Evolutionary conservation across 306 rosid species (phyloP), one percentile per base, ranked within the genome.

Genomic region (Corylus heterophylla): DNA sequence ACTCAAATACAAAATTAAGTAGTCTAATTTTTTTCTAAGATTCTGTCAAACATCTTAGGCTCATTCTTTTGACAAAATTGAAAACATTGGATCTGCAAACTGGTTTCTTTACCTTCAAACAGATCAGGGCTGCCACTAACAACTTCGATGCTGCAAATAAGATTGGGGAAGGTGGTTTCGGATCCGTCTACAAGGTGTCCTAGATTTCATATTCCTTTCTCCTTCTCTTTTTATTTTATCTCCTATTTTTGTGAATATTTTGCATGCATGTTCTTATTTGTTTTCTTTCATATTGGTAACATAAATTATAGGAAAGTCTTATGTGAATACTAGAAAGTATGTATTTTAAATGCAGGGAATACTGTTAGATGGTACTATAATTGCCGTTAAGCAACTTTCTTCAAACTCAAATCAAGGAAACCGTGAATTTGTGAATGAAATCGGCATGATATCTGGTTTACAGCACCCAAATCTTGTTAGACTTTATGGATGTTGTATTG

Each of bases 101-200:
- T 20, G 77, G 77, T 59, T 59, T 50, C 48, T 79, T 79, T 49
- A 61, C 54, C 37, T 72, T 31, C 25, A 71, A 54, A 5, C 77
- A 79, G 71, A 72, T 79, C 8, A 71, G 74, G 78, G 86, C 82
- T 13, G 92, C 96, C 47, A 91, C 96, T 9, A 84, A 91, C 55
- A 85, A 84, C 74, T 91, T 91, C 29, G 81, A 62, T 81, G 71
- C 84, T 76, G 73, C 44, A 49, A 91, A 89, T 76, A 89, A 83
- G 86, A 67, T 91, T 31, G 96, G 92, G 64, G 92, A 91, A 85
- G 97, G 97, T 16, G 97, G 97, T 76, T 91, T 91, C 85, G 97
- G 97, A 83, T 81, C 84, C 37, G 93, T 91, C 67, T 88, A 82
- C 82, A 83, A 92, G 95, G 97, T 88, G 83, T 70, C 61, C 50